A percentile compares a stretch with the other conserved stretches of the same genome.
Evolutionary conservation across 331 rosid species (phyloP).

Genomic region (Dryas integrifolia): DNA sequence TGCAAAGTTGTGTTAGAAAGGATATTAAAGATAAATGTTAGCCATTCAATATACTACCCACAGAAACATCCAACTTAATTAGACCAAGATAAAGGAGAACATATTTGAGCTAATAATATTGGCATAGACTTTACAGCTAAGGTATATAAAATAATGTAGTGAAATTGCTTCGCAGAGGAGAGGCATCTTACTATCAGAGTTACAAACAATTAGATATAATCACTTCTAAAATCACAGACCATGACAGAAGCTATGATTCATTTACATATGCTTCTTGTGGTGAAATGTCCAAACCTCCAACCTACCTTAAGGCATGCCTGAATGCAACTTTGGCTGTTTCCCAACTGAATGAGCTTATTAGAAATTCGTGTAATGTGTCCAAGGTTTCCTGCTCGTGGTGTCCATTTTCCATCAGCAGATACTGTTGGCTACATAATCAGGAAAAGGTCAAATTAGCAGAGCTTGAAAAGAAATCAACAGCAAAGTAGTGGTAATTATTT

Average conservation of each 20-base stretch:
- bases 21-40: background rate
- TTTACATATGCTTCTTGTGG: background rate
- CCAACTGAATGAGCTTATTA: conserved; percentile 75
- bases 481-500: conserved; percentile 9
- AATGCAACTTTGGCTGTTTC: conserved; percentile 56
- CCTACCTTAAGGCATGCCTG: conserved; percentile 75
- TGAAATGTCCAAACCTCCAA: conserved; percentile 10
- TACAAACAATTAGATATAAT: background rate
- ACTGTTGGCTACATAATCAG: conserved; percentile 68
- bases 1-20: background rate
- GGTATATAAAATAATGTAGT: background rate
- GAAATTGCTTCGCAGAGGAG: background rate
- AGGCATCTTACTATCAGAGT: background rate
- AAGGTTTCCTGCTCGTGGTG: conserved; percentile 77
- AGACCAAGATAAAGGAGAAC: background rate
- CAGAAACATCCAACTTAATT: background rate
- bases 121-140: background rate
- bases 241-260: background rate
- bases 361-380: conserved; percentile 81
- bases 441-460: conserved; percentile 23
- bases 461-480: conserved; percentile 8
- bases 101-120: background rate
- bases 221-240: background rate
- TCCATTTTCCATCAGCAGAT: conserved; percentile 57
- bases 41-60: background rate